A percentile compares a stretch with the other conserved stretches of the same genome.
Evolutionary conservation across 495 filamentous ascomycete species (phyloP).

Genomic region (Penicillium alfredii): DNA sequence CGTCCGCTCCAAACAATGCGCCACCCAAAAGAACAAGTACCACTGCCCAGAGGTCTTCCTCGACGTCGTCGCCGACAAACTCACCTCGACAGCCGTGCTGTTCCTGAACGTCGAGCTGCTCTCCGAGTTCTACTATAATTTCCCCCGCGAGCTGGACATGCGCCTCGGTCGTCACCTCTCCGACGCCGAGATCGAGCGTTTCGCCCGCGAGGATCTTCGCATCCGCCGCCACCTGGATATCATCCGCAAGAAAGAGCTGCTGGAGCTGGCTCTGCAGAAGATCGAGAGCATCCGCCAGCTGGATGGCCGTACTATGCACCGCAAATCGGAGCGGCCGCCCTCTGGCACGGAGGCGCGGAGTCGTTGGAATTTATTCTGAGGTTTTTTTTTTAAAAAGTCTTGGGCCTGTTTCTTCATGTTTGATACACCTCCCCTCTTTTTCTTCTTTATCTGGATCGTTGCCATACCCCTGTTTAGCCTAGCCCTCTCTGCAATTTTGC

Average conservation of each 20-base stretch:
- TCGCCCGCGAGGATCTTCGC: slow-evolving; percentile 88
- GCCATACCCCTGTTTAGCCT: too few species aligned
- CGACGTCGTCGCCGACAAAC: slow-evolving; percentile 91
- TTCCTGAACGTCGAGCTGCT: slow-evolving; percentile 97
- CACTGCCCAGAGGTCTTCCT: slow-evolving; percentile 96
- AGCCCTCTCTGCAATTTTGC: too few species aligned
- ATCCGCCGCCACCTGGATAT: slow-evolving; percentile 85
- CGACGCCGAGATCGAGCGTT: slow-evolving; percentile 73
- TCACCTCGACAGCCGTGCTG: slow-evolving; percentile 88
- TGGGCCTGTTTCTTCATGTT: too few species aligned
- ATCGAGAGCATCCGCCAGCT: slow-evolving; percentile 82
- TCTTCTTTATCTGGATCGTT: too few species aligned
- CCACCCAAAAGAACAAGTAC: slow-evolving; percentile 79
- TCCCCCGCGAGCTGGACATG: slow-evolving; percentile 85
- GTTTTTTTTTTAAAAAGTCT: too few species aligned
- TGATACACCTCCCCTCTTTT: too few species aligned
- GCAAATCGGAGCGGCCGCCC: slow-evolving; percentile 24
- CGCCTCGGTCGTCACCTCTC: slow-evolving; percentile 79
- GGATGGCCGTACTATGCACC: slow-evolving; percentile 46
- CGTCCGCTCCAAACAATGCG: slow-evolving; percentile 81
- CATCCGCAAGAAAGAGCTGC: slow-evolving; percentile 81
- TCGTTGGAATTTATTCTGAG: slow-evolving; percentile 40
- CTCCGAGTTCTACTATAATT: slow-evolving; percentile 95
- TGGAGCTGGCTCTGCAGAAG: slow-evolving; percentile 89
- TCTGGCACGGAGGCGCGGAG: slow-evolving; percentile 28